Evolutionary conservation across 2,329 filamentous ascomycete genomes (phyloP).

Genomic region (Botryosphaeria dothidea): DNA sequence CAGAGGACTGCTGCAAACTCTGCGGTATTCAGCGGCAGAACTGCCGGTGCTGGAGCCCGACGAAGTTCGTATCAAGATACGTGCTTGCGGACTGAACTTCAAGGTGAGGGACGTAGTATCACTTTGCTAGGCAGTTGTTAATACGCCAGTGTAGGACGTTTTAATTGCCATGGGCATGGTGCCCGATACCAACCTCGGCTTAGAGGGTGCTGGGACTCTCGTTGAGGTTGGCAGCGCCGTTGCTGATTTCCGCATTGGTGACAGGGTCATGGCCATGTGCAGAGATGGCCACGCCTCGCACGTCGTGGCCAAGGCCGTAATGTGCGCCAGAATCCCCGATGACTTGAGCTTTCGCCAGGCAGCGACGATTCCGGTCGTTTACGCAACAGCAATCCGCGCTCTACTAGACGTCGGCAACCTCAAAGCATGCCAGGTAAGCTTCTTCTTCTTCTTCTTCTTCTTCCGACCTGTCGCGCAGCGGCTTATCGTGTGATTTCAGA

Average conservation of each 20-base stretch:
- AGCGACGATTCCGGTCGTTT: constrained; percentile 25
- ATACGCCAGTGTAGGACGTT: constrained; percentile 6
- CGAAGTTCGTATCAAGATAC: constrained; percentile 30
- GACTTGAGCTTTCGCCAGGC: constrained; percentile 25
- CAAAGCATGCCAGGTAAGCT: too few species aligned
- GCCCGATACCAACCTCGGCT: constrained; percentile 18
- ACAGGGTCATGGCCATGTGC: constrained; percentile 3
- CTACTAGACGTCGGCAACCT: neutral
- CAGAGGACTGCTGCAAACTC: neutral
- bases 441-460: too few species aligned
- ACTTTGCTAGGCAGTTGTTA: neutral
- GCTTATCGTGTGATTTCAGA: neutral
- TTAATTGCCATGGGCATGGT: constrained; percentile 22
- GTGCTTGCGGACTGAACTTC: constrained; percentile 9
- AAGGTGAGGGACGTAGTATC: neutral
- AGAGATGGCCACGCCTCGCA: neutral
- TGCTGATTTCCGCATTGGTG: constrained; percentile 10
- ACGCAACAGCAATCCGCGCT: constrained; percentile 19
- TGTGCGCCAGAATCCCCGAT: neutral
- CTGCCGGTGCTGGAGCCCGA: constrained; percentile 7
- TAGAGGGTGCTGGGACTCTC: constrained; percentile 25
- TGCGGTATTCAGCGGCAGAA: neutral
- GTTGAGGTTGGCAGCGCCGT: constrained; percentile 20
- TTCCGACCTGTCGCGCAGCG: too few species aligned
- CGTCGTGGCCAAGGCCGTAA: neutral